Conservation (phyloP, 352 stramenopile species). For the Pythium sukuiense region DNA sequence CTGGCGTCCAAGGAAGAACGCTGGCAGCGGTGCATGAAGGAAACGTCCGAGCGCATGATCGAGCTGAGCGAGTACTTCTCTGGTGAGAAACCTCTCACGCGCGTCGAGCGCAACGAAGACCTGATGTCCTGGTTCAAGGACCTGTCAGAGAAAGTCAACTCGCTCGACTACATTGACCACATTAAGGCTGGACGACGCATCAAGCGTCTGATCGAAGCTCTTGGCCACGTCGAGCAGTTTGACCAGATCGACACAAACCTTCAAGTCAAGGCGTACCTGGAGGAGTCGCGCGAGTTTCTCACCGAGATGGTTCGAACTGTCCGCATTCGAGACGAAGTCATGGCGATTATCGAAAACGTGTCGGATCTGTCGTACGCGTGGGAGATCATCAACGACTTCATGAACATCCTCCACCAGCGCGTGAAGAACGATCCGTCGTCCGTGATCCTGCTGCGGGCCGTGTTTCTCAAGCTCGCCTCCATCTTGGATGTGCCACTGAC, state of each 20-base stretch:
- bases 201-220: constrained; percentile 91
- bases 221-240: constrained; percentile 95
- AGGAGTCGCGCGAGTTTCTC: constrained; percentile 91
- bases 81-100: constrained; percentile 90
- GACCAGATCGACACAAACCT: constrained; percentile 95
- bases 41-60: constrained; percentile 90
- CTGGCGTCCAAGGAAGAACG: constrained; percentile 90
- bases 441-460: constrained; percentile 90
- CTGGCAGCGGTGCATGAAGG: constrained; percentile 89
- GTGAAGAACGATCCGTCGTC: constrained; percentile 92
- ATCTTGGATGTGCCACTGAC: constrained; percentile 94
- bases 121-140: constrained; percentile 93
- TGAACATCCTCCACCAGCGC: constrained; percentile 91
- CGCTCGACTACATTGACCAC: constrained; percentile 90
- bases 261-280: constrained; percentile 94
- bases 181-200: constrained; percentile 94
- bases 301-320: constrained; percentile 95
- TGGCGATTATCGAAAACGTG: constrained; percentile 92
- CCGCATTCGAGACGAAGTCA: constrained; percentile 91
- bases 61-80: constrained; percentile 95
- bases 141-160: constrained; percentile 89
- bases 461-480: constrained; percentile 95
- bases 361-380: constrained; percentile 94
- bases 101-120: constrained; percentile 93
- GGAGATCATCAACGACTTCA: constrained; percentile 95